Evolutionary conservation across 306 rosid genomes (phyloP).

Genomic region (Corylus avellana): DNA sequence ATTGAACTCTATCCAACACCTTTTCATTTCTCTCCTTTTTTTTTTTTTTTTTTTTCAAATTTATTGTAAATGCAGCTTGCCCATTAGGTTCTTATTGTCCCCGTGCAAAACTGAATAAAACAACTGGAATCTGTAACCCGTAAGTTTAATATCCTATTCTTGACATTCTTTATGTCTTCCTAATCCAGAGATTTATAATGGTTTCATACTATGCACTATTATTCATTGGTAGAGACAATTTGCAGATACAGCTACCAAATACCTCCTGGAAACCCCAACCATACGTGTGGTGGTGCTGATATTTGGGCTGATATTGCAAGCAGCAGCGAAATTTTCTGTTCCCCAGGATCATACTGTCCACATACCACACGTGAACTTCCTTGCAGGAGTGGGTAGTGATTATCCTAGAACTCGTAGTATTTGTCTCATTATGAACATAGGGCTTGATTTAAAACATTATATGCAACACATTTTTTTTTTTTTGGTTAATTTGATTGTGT

Average conservation of each 20-base stretch:
- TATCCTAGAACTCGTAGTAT: slow-evolving; percentile 32
- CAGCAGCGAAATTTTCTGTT: slow-evolving; percentile 74
- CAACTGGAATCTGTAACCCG: slow-evolving; percentile 79
- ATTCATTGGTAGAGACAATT: slow-evolving; percentile 25
- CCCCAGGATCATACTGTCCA: slow-evolving; percentile 84
- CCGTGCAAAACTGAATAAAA: slow-evolving; percentile 49
- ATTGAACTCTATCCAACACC: slow-evolving; percentile 1
- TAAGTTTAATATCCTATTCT: slow-evolving; percentile 44
- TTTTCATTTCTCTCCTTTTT: not conserved
- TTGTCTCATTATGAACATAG: slow-evolving; percentile 10
- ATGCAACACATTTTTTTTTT: too few species aligned
- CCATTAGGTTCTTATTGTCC: slow-evolving; percentile 88
- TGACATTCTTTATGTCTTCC: slow-evolving; percentile 5
- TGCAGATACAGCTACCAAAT: slow-evolving; percentile 76
- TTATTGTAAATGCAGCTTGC: slow-evolving; percentile 64
- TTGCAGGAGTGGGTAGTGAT: slow-evolving; percentile 78
- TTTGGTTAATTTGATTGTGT: not conserved
- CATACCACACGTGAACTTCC: slow-evolving; percentile 45
- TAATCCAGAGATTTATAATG: slow-evolving; percentile 2
- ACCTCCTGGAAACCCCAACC: slow-evolving; percentile 65
- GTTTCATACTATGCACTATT: slow-evolving; percentile 10
- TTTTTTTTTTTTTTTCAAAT: not conserved
- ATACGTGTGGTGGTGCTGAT: slow-evolving; percentile 83
- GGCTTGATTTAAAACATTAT: slow-evolving; percentile 6
- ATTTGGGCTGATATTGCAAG: slow-evolving; percentile 57